Evolutionary conservation across 345 rosid genomes (phyloP).

Genomic region (Arabidopsis arenosa): DNA sequence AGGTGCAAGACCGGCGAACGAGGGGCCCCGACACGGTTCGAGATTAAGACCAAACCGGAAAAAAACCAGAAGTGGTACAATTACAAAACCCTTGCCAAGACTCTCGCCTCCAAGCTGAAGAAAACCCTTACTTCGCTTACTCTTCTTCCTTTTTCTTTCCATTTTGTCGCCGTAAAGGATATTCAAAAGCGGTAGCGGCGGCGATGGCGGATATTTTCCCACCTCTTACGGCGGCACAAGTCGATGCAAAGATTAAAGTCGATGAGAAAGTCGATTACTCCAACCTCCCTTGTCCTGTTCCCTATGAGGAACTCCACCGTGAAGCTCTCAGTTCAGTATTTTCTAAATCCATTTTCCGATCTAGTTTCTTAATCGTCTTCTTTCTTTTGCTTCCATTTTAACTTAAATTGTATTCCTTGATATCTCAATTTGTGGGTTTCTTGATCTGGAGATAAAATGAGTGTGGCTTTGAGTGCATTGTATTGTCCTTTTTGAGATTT

Average conservation of each 20-base stretch:
- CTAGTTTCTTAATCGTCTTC: background rate
- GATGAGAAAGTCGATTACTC: slow-evolving; percentile 71
- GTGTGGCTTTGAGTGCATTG: slow-evolving; percentile 22
- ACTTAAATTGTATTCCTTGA: background rate
- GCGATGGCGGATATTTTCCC: slow-evolving; percentile 67
- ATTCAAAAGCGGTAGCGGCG: slow-evolving; percentile 28
- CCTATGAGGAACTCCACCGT: slow-evolving; percentile 91
- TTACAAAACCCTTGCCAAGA: slow-evolving; percentile 44
- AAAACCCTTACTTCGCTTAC: slow-evolving; percentile 29
- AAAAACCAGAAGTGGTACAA: slow-evolving; percentile 16
- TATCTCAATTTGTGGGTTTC: slow-evolving; percentile 9
- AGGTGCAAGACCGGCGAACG: slow-evolving; percentile 10
- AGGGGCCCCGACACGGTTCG: slow-evolving; percentile 28
- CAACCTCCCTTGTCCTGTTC: slow-evolving; percentile 87
- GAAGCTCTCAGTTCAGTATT: slow-evolving; percentile 80
- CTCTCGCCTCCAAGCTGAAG: too few relatives aligned
- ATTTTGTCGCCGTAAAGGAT: slow-evolving; percentile 37
- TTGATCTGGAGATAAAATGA: slow-evolving; percentile 31
- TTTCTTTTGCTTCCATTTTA: background rate
- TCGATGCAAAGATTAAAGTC: slow-evolving; percentile 46
- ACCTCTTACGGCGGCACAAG: slow-evolving; percentile 43
- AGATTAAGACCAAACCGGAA: slow-evolving; percentile 18
- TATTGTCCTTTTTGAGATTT: slow-evolving; percentile 3
- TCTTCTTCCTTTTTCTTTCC: background rate
- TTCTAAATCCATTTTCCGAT: background rate